Base-by-base conservation (phyloP, 2,329 filamentous ascomycete genomes). In the Sporothrix humicola region DNA sequence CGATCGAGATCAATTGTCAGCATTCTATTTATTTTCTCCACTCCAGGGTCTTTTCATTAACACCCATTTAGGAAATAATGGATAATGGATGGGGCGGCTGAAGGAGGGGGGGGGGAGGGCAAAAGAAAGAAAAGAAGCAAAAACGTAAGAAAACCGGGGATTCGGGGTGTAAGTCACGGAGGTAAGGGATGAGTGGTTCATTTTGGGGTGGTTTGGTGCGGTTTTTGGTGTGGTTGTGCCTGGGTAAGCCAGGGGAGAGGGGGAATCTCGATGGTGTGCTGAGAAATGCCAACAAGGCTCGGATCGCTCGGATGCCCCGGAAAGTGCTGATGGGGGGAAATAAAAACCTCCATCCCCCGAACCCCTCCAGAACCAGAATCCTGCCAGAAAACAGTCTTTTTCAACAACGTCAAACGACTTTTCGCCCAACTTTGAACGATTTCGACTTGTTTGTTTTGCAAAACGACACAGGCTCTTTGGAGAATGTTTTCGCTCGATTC, bases 1-100 rank as follows among this genome's bases (percentile, higher is more conserved):
- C 54, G 56, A 65, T 61, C 50, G 42, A 76, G 73, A 59, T 70
- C 72, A 42, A 65, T 37, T 77, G 78, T 81, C 77, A 81, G 79
- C 78, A 78, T 48, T 71, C 42, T 58, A 20, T 52, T 71, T 37
- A 7, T 46, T 15, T 73, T 12, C 17, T 54, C 20, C 13, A 8
- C 8, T 48, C 31, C 31, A 37, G 31, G 31, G 31, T 48, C 46
- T 48, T 48, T 48, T 48, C 20, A 66, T 66, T 12, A 48, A 66
- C 44, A 48, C 42, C 42, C 6, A 48, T 48, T 66, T 26, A 44
- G 42, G 42, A 37, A 37, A 37, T 37, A 37, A 37, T 37, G 31
- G 31, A 37, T 26, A 66, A 48, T 48, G 12, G 61, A 66, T 48
- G 61, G 61, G 61, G 42, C 42, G 42, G 42, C 42, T 26, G n/a